Conservation (phyloP, 1,284 basidiomycete species). For the Phenoliferia sp. region DNA sequence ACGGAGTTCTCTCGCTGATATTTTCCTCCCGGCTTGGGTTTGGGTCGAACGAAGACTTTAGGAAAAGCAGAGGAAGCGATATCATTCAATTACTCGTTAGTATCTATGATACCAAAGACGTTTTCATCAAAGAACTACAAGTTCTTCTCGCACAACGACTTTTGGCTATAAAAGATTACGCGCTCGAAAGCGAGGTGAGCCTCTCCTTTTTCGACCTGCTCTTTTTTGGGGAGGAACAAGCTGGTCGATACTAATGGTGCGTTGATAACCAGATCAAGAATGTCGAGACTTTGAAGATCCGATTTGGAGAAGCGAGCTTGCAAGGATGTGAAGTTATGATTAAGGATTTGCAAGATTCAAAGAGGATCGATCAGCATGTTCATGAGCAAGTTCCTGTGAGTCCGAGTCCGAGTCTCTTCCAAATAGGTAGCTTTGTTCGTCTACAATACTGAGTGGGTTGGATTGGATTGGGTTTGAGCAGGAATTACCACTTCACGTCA, state of each 20-base stretch:
- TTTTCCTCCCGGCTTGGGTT: not conserved
- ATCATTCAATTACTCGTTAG: slow-evolving; percentile 90
- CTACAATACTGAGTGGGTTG: not conserved
- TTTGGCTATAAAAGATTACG: slow-evolving; percentile 70
- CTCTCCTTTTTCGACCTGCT: not conserved
- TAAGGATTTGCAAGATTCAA: slow-evolving; percentile 88
- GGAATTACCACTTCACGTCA: slow-evolving; percentile 66
- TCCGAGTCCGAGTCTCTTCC: not conserved
- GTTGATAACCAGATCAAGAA: slow-evolving; percentile 60
- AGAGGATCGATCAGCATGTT: slow-evolving; percentile 74
- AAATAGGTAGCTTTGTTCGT: not conserved
- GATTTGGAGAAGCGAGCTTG: slow-evolving; percentile 83
- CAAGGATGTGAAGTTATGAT: slow-evolving; percentile 96
- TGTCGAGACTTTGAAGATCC: slow-evolving; percentile 84
- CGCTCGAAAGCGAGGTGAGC: slow-evolving; percentile 72
- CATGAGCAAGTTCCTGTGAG: slow-evolving; percentile 58
- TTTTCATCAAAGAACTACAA: slow-evolving; percentile 90
- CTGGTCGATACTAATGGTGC: not conserved
- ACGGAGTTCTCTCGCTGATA: not conserved
- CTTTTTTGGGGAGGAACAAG: too few relatives aligned
- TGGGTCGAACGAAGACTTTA: slow-evolving; percentile 66
- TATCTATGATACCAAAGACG: slow-evolving; percentile 89
- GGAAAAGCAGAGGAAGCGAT: slow-evolving; percentile 79
- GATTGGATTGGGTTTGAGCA: not conserved
- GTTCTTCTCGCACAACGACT: slow-evolving; percentile 77